Conservation (phyloP, 2,329 filamentous ascomycete species). For the Macrophomina tecta region DNA sequence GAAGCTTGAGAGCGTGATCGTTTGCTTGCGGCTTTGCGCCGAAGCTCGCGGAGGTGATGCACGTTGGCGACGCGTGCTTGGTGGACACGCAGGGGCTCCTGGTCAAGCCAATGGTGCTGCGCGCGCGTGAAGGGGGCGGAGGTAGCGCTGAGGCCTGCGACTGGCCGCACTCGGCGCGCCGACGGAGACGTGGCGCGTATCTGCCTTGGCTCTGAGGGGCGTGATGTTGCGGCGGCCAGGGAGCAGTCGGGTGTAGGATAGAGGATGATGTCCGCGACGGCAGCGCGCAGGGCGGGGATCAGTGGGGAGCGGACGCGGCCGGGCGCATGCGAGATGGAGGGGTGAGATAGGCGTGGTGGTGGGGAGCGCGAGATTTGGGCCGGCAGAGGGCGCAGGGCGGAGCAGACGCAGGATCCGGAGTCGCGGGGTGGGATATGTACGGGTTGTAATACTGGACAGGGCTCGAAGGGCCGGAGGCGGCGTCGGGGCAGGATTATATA, state of each 20-base stretch:
- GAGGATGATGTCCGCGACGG: neutral
- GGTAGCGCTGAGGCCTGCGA: slow-evolving; percentile 9
- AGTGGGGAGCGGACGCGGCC: neutral
- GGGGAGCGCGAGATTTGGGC: slow-evolving; percentile 16
- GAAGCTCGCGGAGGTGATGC: slow-evolving; percentile 29
- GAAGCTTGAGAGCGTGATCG: slow-evolving; percentile 36
- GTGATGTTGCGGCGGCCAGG: neutral
- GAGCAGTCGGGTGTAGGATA: neutral
- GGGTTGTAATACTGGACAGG: slow-evolving; percentile 4
- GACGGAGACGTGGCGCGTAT: slow-evolving; percentile 13
- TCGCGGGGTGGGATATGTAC: neutral
- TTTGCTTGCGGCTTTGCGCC: slow-evolving; percentile 36
- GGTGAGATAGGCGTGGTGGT: neutral
- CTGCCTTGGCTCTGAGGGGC: neutral
- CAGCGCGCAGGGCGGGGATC: neutral
- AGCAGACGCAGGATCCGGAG: neutral
- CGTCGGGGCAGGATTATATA: neutral
- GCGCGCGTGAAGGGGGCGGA: neutral
- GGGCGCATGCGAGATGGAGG: neutral
- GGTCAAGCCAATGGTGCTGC: slow-evolving; percentile 1
- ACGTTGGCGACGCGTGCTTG: slow-evolving; percentile 26
- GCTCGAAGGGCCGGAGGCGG: neutral
- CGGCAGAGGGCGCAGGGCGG: neutral
- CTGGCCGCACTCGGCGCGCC: slow-evolving; percentile 12
- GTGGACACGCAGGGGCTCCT: slow-evolving; percentile 8